Percentiles rank a stretch among this genome's conserved stretches.
phyloP scores from a whole-genome alignment of 495 filamentous ascomycete species.

The Neurospora sublineolata region DNA sequence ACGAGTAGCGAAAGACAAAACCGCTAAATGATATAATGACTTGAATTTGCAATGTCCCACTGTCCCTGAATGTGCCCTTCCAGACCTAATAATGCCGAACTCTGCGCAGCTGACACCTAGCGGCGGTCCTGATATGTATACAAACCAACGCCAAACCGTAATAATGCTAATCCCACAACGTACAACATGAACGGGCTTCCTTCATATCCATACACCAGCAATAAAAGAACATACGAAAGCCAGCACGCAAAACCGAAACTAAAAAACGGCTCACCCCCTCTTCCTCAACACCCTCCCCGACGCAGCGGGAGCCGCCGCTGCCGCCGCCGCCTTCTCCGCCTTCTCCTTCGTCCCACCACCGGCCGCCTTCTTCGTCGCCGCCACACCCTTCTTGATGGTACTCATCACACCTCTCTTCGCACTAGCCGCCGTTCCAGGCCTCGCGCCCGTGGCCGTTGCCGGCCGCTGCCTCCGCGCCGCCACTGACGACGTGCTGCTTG shows the following conservation, averaged over 20 bases:
- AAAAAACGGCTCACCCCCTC: constrained; percentile 23
- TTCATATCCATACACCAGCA: background rate
- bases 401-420: constrained; percentile 30
- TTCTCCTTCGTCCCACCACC: constrained; percentile 28
- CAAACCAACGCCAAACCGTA: background rate
- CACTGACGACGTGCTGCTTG: constrained; percentile 31
- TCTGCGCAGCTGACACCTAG: background rate
- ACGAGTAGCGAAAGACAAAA: background rate
- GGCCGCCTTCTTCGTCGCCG: constrained; percentile 21
- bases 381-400: constrained; percentile 30
- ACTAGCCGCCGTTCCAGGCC: constrained; percentile 14
- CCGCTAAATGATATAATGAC: background rate
- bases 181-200: background rate
- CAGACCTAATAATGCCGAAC: background rate
- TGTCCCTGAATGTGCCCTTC: background rate
- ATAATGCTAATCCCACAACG: background rate
- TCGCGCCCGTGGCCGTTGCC: constrained; percentile 24
- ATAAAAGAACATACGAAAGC: background rate
- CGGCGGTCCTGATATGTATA: background rate
- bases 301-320: background rate
- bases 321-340: constrained; percentile 14
- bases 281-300: constrained; percentile 39
- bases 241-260: background rate
- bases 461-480: constrained; percentile 27
- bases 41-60: background rate